These are phyloP conservation scores for Suhomyces pyralidae DNA, from an alignment of 805 yeast species.

Conservation along the genomic window DNA sequence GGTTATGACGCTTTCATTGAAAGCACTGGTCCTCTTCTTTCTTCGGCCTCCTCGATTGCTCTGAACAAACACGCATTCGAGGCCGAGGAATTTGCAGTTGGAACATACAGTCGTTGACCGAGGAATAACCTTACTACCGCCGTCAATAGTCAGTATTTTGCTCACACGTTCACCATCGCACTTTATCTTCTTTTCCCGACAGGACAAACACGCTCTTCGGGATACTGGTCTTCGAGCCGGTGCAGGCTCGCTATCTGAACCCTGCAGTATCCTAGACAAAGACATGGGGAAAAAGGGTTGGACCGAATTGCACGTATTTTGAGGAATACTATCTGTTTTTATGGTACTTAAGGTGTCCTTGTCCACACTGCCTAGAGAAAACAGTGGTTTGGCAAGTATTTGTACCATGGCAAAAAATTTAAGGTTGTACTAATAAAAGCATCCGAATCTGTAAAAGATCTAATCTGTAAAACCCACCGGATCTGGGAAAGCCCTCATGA, in stretches of 20 bases:
- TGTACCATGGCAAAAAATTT: background rate
- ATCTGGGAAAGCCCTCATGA: background rate
- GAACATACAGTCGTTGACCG: constrained; percentile 33
- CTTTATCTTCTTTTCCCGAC: constrained; percentile 63
- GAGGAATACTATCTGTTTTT: no score
- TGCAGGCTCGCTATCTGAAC: background rate
- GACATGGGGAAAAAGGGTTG: background rate
- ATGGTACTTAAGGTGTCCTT: background rate
- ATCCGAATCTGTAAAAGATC: background rate
- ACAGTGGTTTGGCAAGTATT: background rate
- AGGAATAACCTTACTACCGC: constrained; percentile 13
- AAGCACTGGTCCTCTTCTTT: constrained; percentile 20
- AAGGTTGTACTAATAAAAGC: background rate
- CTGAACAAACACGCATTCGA: constrained; percentile 54
- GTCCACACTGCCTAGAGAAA: background rate
- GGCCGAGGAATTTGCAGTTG: constrained; percentile 45
- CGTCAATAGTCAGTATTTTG: constrained; percentile 13
- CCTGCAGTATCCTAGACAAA: background rate
- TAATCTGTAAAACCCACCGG: background rate
- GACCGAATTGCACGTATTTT: background rate
- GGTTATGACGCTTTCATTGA: background rate
- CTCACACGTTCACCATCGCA: constrained; percentile 56
- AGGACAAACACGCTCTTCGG: constrained; percentile 55
- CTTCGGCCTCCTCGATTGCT: constrained; percentile 59
- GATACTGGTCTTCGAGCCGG: constrained; percentile 8